A percentile compares a stretch with the other conserved stretches of the same genome.
phyloP scores from a whole-genome alignment of 768 basidiomycete species.

The Guyanaporus albipodus region DNA sequence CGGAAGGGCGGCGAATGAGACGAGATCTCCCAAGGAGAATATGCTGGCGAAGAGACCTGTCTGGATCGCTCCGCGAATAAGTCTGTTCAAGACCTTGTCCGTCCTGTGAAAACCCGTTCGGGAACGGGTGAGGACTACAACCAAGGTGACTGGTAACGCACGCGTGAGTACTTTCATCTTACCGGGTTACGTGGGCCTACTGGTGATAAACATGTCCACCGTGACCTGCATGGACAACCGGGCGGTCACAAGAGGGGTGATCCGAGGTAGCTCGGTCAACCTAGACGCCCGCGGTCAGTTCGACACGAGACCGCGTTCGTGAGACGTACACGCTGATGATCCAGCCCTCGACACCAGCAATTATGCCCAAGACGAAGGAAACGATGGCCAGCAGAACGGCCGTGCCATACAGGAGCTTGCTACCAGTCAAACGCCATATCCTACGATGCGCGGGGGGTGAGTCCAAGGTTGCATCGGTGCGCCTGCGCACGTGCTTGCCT shows the following conservation, averaged over 20 bases:
- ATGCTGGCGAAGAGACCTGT: neutral
- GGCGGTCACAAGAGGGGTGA: conserved; percentile 41
- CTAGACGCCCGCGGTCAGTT: conserved; percentile 22
- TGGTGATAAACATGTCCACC: conserved; percentile 36
- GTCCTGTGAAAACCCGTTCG: neutral
- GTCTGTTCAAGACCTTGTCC: neutral
- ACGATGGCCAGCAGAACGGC: conserved; percentile 35
- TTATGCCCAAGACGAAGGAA: conserved; percentile 42
- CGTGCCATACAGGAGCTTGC: conserved; percentile 27
- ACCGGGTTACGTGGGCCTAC: neutral
- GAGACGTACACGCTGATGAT: conserved; percentile 38
- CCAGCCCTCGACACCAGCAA: conserved; percentile 41
- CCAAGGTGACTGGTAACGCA: no score
- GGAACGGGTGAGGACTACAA: neutral
- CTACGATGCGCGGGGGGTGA: neutral
- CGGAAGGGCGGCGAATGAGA: conserved; percentile 26
- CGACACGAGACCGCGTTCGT: neutral
- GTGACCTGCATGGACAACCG: conserved; percentile 45
- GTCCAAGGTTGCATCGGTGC: no score
- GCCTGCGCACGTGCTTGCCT: conserved; percentile 34
- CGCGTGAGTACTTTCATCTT: no score
- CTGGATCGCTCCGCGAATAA: conserved; percentile 1
- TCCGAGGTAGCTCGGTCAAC: conserved; percentile 37
- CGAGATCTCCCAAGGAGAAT: neutral
- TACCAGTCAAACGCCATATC: conserved; percentile 16